phyloP scores from a whole-genome alignment of 2,329 filamentous ascomycete species.

The Aspergillus tamarii region DNA sequence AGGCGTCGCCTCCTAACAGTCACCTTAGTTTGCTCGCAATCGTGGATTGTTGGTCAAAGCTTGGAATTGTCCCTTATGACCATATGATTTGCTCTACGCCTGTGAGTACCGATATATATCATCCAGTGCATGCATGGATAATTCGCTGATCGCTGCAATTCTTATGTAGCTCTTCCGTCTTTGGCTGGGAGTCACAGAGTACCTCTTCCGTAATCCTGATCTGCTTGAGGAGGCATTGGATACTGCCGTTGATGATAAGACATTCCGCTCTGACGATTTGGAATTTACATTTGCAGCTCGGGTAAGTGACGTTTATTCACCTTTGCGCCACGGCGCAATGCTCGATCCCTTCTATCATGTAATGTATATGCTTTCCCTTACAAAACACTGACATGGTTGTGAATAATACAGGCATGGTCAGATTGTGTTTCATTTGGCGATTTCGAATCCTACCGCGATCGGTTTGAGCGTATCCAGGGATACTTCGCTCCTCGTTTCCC shows the following conservation, averaged over 20 bases:
- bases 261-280: constrained; percentile 91
- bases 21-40: constrained; percentile 92
- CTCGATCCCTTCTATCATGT: neutral
- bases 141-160: constrained; percentile 7
- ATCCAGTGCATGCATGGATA: neutral
- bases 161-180: constrained; percentile 75
- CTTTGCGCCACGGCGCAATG: neutral
- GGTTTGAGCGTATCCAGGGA: constrained; percentile 84
- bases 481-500: constrained; percentile 92
- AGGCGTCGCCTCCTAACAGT: constrained; percentile 77
- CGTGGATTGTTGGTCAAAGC: constrained; percentile 96
- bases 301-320: constrained; percentile 40
- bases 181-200: constrained; percentile 96
- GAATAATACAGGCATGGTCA: constrained; percentile 72
- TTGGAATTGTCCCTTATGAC: constrained; percentile 94
- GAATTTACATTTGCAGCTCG: constrained; percentile 97
- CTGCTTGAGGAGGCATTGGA: constrained; percentile 83
- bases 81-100: constrained; percentile 99
- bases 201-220: constrained; percentile 81
- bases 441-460: constrained; percentile 88
- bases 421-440: constrained; percentile 89
- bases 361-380: neutral
- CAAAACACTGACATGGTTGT: constrained; percentile 12
- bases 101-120: constrained; percentile 46
- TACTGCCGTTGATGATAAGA: constrained; percentile 85